A percentile compares a stretch with the other conserved stretches of the same genome.
Evolutionary conservation across 2,329 filamentous ascomycete species (phyloP).

Genomic region (Leptographium radiaticola): DNA sequence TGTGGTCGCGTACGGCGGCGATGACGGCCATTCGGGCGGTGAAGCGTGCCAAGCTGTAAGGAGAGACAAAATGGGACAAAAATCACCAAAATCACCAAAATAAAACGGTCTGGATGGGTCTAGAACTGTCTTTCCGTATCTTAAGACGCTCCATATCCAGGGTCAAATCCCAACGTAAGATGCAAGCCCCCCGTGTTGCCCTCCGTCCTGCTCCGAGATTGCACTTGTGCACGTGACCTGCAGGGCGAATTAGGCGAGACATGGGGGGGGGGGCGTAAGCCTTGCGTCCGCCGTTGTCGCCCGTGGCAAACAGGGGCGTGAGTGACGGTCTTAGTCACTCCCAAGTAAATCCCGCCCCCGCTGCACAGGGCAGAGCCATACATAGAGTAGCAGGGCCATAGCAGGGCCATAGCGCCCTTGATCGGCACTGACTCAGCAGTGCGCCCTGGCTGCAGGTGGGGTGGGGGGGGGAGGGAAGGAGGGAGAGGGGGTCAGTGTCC

Average conservation of each 20-base stretch:
- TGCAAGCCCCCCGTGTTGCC: background rate
- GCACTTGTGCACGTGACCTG: background rate
- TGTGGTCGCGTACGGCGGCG: slow-evolving; percentile 32
- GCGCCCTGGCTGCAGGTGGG: too few species aligned
- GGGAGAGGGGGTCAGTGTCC: too few species aligned
- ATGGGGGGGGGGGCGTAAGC: background rate
- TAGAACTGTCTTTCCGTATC: background rate
- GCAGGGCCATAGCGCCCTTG: background rate
- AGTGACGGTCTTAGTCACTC: background rate
- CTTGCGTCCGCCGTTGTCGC: background rate
- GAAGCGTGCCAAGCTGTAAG: background rate
- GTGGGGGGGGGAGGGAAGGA: too few species aligned
- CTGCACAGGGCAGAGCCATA: too few species aligned
- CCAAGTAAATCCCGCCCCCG: background rate
- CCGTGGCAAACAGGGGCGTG: background rate
- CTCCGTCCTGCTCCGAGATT: background rate
- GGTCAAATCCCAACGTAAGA: background rate
- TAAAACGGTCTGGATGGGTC: too few species aligned
- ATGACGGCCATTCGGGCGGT: background rate
- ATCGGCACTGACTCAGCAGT: background rate
- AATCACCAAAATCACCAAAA: too few species aligned
- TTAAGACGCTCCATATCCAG: background rate
- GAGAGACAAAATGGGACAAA: too few species aligned
- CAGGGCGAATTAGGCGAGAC: background rate
- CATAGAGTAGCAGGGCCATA: too few species aligned